Conservation (phyloP, 2,329 filamentous ascomycete species). For the Xylaria sp. region DNA sequence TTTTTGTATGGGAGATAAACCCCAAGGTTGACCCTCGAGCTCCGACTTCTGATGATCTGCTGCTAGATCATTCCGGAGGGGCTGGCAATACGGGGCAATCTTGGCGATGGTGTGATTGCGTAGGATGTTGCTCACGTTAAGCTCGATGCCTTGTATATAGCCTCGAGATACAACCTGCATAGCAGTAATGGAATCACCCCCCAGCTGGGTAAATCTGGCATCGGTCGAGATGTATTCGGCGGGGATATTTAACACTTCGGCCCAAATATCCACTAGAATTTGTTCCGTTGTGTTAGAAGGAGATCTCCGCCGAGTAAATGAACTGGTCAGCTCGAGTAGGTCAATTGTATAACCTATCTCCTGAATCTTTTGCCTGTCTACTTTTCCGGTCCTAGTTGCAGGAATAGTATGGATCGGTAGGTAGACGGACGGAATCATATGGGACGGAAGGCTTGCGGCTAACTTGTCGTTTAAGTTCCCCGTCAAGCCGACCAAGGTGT, state of each 20-base stretch:
- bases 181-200: too few relatives aligned
- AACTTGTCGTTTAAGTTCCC: neutral
- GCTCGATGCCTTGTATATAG: neutral
- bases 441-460: neutral
- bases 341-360: neutral
- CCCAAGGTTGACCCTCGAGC: conserved; percentile 2
- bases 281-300: neutral
- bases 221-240: neutral
- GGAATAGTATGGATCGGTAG: conserved; percentile 1
- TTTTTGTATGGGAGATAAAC: conserved; percentile 8
- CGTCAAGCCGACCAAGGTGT: neutral
- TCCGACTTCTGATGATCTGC: conserved; percentile 4
- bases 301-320: neutral
- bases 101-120: neutral
- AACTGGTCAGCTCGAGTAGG: neutral
- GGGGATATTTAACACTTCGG: neutral
- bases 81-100: conserved; percentile 1
- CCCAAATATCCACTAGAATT: neutral
- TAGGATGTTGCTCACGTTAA: neutral
- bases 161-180: neutral
- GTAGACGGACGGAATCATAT: neutral
- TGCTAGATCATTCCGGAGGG: neutral
- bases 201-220: conserved; percentile 1
- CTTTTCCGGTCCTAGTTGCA: neutral
- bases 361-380: neutral